Evolutionary conservation across 116 monocot species (phyloP), one percentile per base, ranked within the genome.

Genomic region (Posidonia oceanica): DNA sequence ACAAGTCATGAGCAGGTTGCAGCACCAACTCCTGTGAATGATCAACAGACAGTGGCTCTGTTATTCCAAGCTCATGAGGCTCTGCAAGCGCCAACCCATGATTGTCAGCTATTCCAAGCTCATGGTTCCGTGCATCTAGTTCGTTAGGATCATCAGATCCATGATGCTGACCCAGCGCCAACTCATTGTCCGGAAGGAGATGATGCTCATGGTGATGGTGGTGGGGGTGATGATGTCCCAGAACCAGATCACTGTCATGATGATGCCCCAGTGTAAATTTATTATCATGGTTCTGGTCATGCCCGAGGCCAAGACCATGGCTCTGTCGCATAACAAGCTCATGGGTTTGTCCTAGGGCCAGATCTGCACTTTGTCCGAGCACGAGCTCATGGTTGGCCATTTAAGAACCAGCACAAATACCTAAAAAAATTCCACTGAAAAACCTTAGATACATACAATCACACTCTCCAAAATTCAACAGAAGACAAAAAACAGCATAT

Each of bases 11-110:
- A 36, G 39, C n/a, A 3, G 82, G 51, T 16, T 91, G 89, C 53
- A 96, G 84, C 10, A 73, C 87, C 12, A 94, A 81, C 20, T 88
- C 88, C 3, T 94, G 86, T 8, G 77, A n/a, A n/a, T 80, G 88
- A 3, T 88, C 86, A 21, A 86, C 23, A 13, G 94, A 62, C 3
- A 94, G 72, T 7, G 80, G 82, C 44, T 87, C 87, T 18, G 87
- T 21, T 4, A 79, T 71, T 7, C 59, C 69, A 40, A 86, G 82
- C 2, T 78, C 87, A 52, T 82, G 83, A 3, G 85, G 15, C 36
- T 96, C 96, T 7, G 82, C 78, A 38, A 97, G 80, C 38, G 92
- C 53, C 71, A 97, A 41, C 71, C 83, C 92, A 56, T 87, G 92
- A 67, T 75, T 80, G 2, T 90, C 94, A 2, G 82, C 61, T 2